phyloP scores from a whole-genome alignment of 805 yeast species.

The Yamadazyma nakazawae region DNA sequence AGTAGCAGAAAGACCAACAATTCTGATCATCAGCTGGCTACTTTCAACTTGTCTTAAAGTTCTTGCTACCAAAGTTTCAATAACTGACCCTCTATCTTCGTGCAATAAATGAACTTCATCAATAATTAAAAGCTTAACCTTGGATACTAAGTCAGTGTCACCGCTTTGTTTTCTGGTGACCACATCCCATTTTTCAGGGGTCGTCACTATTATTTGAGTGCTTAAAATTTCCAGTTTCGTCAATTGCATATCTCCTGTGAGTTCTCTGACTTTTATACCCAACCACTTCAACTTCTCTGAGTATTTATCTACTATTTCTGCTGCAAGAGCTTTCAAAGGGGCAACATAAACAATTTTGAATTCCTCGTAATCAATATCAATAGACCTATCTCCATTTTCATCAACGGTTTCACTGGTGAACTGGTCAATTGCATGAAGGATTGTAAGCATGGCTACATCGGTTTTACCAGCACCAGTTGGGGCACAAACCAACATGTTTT shows the following conservation, averaged over 20 bases:
- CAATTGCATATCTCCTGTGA: slow-evolving; percentile 86
- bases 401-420: slow-evolving; percentile 54
- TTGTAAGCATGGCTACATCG: slow-evolving; percentile 81
- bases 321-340: slow-evolving; percentile 92
- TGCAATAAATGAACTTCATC: slow-evolving; percentile 96
- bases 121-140: slow-evolving; percentile 80
- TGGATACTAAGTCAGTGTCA: slow-evolving; percentile 78
- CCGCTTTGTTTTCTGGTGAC: slow-evolving; percentile 92
- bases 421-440: slow-evolving; percentile 76
- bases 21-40: slow-evolving; percentile 87
- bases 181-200: slow-evolving; percentile 99
- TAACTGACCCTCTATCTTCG: slow-evolving; percentile 97
- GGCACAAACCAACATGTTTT: slow-evolving; percentile 94
- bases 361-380: slow-evolving; percentile 72
- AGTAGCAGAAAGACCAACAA: slow-evolving; percentile 93
- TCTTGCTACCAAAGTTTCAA: slow-evolving; percentile 91
- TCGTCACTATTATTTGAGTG: slow-evolving; percentile 83
- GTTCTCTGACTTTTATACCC: slow-evolving; percentile 81
- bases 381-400: slow-evolving; percentile 39
- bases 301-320: slow-evolving; percentile 93
- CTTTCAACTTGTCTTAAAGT: slow-evolving; percentile 93
- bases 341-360: slow-evolving; percentile 91
- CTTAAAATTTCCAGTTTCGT: slow-evolving; percentile 71
- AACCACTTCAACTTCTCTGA: slow-evolving; percentile 75
- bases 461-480: slow-evolving; percentile 99